Conservation (phyloP, 176 grass and related monocot species). For the Paspalum vaginatum region DNA sequence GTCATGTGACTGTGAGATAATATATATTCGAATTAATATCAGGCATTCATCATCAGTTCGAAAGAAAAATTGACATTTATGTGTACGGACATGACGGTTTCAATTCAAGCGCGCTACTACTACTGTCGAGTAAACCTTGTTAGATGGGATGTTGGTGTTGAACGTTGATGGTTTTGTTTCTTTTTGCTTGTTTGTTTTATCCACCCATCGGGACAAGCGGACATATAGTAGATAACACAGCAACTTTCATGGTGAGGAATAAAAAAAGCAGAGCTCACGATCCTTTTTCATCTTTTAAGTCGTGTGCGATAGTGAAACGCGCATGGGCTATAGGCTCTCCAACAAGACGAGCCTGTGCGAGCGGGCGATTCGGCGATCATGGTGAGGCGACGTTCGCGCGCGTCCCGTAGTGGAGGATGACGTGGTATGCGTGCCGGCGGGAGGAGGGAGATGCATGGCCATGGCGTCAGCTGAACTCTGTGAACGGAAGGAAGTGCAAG, state of each 20-base stretch:
- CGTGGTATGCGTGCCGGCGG: conserved; percentile 26
- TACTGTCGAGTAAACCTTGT: not conserved
- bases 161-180: not conserved
- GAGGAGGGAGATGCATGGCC: conserved; percentile 16
- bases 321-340: not conserved
- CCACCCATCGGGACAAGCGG: no score
- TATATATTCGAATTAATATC: not conserved
- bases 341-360: not conserved
- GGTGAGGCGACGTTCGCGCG: conserved; percentile 7
- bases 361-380: not conserved
- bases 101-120: not conserved
- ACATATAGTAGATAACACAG: no score
- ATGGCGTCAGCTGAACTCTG: conserved; percentile 11
- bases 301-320: not conserved
- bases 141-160: conserved; percentile 8
- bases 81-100: not conserved
- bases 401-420: conserved; percentile 37
- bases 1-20: not conserved
- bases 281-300: not conserved
- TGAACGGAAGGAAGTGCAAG: no score
- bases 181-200: not conserved
- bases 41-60: no score
- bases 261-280: not conserved
- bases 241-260: not conserved
- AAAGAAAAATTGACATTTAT: not conserved